Conservation (phyloP, 805 yeast genomes). For the Torulaspora delbrueckii region DNA sequence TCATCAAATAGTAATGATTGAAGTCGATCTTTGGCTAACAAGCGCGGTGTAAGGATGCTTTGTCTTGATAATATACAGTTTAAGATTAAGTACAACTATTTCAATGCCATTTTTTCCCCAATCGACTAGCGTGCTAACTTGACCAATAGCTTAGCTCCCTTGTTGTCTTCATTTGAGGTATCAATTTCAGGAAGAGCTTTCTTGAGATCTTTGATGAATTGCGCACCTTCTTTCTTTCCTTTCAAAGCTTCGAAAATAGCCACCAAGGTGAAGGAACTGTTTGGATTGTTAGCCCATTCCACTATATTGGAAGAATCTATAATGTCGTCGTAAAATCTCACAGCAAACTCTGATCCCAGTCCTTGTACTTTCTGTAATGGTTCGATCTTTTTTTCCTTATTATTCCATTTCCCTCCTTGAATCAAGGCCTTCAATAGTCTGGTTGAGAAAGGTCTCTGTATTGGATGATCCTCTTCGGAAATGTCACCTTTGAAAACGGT, state of each 20-base stretch:
- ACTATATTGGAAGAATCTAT: conserved; percentile 47
- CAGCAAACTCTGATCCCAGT: conserved; percentile 58
- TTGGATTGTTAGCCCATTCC: conserved; percentile 64
- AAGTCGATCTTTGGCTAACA: neutral
- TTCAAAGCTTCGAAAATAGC: conserved; percentile 67
- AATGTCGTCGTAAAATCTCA: conserved; percentile 47
- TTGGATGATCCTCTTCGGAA: conserved; percentile 58
- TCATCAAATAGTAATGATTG: neutral
- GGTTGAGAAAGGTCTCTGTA: conserved; percentile 66
- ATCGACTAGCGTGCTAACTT: conserved; percentile 31
- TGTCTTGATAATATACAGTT: conserved; percentile 2
- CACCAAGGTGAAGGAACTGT: conserved; percentile 77
- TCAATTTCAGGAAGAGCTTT: conserved; percentile 44
- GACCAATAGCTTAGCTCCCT: conserved; percentile 55
- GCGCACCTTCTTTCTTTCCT: conserved; percentile 41
- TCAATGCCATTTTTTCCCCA: neutral
- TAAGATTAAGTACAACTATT: neutral
- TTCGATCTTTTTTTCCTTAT: conserved; percentile 49
- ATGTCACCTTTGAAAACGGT: conserved; percentile 64
- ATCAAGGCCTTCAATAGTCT: conserved; percentile 71
- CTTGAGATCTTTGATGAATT: conserved; percentile 52
- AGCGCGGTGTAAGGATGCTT: conserved; percentile 4
- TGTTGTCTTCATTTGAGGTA: conserved; percentile 44
- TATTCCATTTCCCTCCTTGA: conserved; percentile 82
- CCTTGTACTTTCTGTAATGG: conserved; percentile 43